Evolutionary conservation across 495 filamentous ascomycete genomes (phyloP), one percentile per base, ranked within the genome.

Genomic region (Neurospora tetrasperma): DNA sequence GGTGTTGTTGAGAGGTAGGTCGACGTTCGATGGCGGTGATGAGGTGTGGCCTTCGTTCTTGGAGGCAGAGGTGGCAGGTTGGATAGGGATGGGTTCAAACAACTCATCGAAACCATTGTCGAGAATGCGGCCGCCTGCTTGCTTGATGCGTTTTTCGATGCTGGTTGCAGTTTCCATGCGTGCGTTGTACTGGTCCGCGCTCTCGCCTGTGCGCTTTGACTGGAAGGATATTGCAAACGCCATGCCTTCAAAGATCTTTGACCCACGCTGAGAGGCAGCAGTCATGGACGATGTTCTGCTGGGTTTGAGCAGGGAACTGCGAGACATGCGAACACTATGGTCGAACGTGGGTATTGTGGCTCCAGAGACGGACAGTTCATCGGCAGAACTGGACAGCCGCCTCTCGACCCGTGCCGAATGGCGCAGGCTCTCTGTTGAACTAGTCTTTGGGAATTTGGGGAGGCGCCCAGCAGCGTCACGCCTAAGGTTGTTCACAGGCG

Each of bases 71-170:
- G 72, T 71, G 18, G 72, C 71, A 27, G 73, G 44, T 72, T 75
- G 79, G 41, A 79, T 72, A 5, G 78, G 81, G 10, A 85, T 84
- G 35, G 84, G 75, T 6, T 90, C 86, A 75, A 98, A 99, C 10
- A 99, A 84, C 74, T 92, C 89, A 69, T 96, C 91, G 75, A 99
- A 98, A 0, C 94, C 94, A 54, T 88, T 86, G 4, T 88, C 80
- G 0, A 99, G 82, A 39, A 99, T 83, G 10, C 80, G 80, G 2
- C 94, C 96, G 39, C 94, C 96, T 74, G 93, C 81, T 42, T 85
- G 80, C 16, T 76, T 78, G 70, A 88, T 87, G 46, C 80, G 88
- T 23, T 73, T 79, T 71, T 85, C 81, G 11, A 86, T 69, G 8
- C 70, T 76, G 11, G 82, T 77, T 2, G 82, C 75, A 9, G 71